A percentile compares a stretch with the other conserved stretches of the same genome.
Conservation (phyloP, 768 basidiomycete genomes). For the Terana coerulea region DNA sequence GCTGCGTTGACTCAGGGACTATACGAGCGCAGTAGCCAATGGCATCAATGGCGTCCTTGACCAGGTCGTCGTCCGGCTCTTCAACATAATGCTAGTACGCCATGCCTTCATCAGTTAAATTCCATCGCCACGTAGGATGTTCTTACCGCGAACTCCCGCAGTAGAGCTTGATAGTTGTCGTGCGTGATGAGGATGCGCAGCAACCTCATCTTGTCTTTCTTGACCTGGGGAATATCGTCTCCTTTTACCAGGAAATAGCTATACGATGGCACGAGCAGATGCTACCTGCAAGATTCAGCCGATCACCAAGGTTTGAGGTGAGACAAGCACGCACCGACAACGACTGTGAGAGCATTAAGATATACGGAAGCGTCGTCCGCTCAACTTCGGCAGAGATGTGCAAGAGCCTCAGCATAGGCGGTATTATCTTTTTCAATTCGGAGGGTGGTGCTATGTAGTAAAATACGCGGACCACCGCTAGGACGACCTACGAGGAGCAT, state of each 20-base stretch:
- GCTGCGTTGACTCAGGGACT: constrained; percentile 64
- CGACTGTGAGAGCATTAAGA: constrained; percentile 60
- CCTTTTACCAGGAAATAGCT: constrained; percentile 65
- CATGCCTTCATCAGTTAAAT: neutral
- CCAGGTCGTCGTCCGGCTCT: constrained; percentile 69
- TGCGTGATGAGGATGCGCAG: constrained; percentile 60
- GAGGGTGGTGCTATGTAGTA: constrained; percentile 69
- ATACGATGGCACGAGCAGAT: constrained; percentile 60
- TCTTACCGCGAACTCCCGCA: constrained; percentile 84
- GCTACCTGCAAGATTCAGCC: constrained; percentile 32
- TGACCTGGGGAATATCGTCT: constrained; percentile 62
- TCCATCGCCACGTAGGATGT: constrained; percentile 2
- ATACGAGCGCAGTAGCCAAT: constrained; percentile 72
- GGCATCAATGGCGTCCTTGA: constrained; percentile 69
- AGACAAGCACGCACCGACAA: constrained; percentile 45
- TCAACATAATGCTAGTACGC: constrained; percentile 73
- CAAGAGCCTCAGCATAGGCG: constrained; percentile 73
- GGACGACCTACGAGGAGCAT: constrained; percentile 55
- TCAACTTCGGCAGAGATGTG: constrained; percentile 68
- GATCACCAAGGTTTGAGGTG: neutral
- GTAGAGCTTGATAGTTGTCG: constrained; percentile 65
- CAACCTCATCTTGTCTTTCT: constrained; percentile 72
- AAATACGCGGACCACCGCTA: constrained; percentile 69
- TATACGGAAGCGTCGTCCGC: constrained; percentile 68
- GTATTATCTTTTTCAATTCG: constrained; percentile 51